phyloP scores from a whole-genome alignment of 345 rosid species.

The Brassica cretica region DNA sequence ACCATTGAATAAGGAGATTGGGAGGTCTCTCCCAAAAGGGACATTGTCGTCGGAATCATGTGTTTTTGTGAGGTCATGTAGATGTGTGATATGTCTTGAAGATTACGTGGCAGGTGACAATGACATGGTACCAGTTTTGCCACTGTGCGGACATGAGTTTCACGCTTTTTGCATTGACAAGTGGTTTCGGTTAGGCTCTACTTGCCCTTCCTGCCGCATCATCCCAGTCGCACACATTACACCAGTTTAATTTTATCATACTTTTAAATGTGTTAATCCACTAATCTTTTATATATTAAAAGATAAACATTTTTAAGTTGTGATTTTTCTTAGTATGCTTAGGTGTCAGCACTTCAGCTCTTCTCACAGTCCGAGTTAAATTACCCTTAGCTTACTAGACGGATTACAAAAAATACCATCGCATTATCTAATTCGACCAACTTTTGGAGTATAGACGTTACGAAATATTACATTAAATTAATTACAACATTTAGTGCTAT shows the following conservation, averaged over 20 bases:
- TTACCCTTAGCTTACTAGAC: too few species aligned
- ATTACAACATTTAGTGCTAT: too few species aligned
- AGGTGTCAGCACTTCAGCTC: too few species aligned
- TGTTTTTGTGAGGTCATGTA: not conserved
- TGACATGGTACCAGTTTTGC: not conserved
- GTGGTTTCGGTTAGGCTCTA: conserved; percentile 2
- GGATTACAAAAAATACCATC: too few species aligned
- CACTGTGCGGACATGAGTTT: not conserved
- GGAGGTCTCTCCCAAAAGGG: not conserved
- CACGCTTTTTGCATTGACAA: not conserved
- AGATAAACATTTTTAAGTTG: too few species aligned
- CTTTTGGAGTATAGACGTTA: too few species aligned
- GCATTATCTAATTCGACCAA: too few species aligned
- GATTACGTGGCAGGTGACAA: not conserved
- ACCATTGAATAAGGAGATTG: not conserved
- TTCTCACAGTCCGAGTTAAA: too few species aligned
- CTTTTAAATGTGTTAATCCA: not conserved
- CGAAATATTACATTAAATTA: too few species aligned
- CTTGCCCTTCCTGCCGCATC: not conserved
- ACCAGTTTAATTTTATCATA: not conserved
- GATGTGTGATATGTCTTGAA: not conserved
- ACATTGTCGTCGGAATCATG: not conserved
- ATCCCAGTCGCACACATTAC: not conserved
- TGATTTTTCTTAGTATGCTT: too few species aligned
- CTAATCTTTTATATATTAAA: too few species aligned